Evolutionary conservation across 2,329 filamentous ascomycete genomes (phyloP), one percentile per base, ranked within the genome.

Genomic region (Colletotrichum sojae): DNA sequence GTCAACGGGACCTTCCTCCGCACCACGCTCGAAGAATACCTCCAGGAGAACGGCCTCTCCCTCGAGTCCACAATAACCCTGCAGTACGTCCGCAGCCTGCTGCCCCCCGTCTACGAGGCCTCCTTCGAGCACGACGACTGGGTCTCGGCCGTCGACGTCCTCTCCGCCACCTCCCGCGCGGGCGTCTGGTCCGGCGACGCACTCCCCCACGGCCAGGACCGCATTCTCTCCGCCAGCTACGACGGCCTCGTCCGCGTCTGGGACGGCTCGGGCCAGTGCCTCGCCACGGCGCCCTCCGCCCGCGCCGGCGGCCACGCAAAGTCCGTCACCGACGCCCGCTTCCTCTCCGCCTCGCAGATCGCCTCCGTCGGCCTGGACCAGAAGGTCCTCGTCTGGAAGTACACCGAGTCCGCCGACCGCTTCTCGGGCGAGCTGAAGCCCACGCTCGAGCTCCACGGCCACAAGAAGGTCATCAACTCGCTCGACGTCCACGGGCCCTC

Each of bases 41-140:
- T 99, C 69, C 91, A 91, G 16, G 85, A 90, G 71, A 93, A 96
- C 76, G 95, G 95, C 57, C 91, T 98, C 70, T 97, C 94, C 20
- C 89, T 94, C 49, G 96, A 99, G 84, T 92, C 91, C 5, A 95
- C 92, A 4, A 83, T 99, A 60, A 92, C 91, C 43, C 88, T 99
- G 66, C 95, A 98, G 84, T 99, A 98, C 81, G 94, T 98, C 43
- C 92, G 94, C 75, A 96, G 94, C 72, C 84, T 98, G 74, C 90
- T 98, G 69, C 96, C 96, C 8, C 96, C 96, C 18, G 86, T 93
- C 43, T 95, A 96, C 79, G 91, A 97, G 74, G 92, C 94, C 13
- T 96, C 93, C 77, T 99, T 97, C 79, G 92, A 98, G 83, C 95
- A 99, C 79, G 95, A 99, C 77, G 96, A 98, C 80, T 99, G 96